Evolutionary conservation across 2,329 filamentous ascomycete genomes (phyloP).

Genomic region (Corniculantispora saksenae): DNA sequence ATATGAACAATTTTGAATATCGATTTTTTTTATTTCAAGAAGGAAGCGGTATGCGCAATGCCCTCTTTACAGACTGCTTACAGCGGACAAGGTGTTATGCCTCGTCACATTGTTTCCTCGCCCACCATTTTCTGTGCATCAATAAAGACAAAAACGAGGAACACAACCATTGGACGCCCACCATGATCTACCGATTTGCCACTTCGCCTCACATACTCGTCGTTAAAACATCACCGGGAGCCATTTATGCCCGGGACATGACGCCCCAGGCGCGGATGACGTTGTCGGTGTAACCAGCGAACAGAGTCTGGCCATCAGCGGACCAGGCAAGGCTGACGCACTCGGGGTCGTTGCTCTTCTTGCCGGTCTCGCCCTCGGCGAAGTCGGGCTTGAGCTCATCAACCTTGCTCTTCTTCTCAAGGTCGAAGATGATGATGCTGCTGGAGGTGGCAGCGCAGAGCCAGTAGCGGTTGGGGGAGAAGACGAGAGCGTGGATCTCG

Average conservation of each 20-base stretch:
- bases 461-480: slow-evolving; percentile 99
- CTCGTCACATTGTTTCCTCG: slow-evolving; percentile 37
- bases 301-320: slow-evolving; percentile 97
- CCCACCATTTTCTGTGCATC: slow-evolving; percentile 38
- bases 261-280: slow-evolving; percentile 97
- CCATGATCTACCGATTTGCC: slow-evolving; percentile 43
- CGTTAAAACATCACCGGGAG: slow-evolving; percentile 22
- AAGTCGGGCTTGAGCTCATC: slow-evolving; percentile 99
- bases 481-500: slow-evolving; percentile 99
- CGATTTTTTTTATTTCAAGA: slow-evolving; percentile 39
- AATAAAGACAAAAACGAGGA: slow-evolving; percentile 47
- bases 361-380: slow-evolving; percentile 87
- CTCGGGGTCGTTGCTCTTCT: slow-evolving; percentile 99
- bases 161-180: slow-evolving; percentile 49
- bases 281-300: slow-evolving; percentile 99
- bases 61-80: slow-evolving; percentile 38
- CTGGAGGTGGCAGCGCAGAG: slow-evolving; percentile 95
- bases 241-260: slow-evolving; percentile 81
- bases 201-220: slow-evolving; percentile 27
- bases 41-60: slow-evolving; percentile 43
- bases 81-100: slow-evolving; percentile 40
- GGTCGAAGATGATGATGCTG: slow-evolving; percentile 99
- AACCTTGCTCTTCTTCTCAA: slow-evolving; percentile 99
- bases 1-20: slow-evolving; percentile 21
- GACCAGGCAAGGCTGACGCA: slow-evolving; percentile 97